Evolutionary conservation across 371 early-diverging fungal genomes (phyloP), one percentile per base, ranked within the genome.

Genomic region (Apophysomyces elegans): DNA sequence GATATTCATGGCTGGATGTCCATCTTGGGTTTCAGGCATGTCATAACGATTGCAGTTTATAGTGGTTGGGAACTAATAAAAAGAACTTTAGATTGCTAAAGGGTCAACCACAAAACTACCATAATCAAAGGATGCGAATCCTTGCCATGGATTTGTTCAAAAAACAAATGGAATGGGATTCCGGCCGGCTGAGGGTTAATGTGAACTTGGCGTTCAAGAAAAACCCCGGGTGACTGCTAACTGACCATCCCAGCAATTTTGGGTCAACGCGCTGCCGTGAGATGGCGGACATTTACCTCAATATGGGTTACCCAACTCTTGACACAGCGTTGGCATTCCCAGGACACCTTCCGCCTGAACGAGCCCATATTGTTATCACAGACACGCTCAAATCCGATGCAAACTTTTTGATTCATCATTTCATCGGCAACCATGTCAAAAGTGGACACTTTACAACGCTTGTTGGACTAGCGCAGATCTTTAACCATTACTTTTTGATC

Each of bases 361-460:
- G 81, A 41, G 63, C 76, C 39, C 81, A 82, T 21, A 75, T 90
- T 21, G 77, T 86, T 26, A 81, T 91, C 39, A 85, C 88, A 13
- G 92, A 91, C 65, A 85, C 85, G 8, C 70, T 89, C n/a, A 78
- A 79, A 12, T 80, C 90, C 21, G 86, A 86, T 57, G 92, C 83
- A 35, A 84, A 87, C 67, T 91, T 90, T 72, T 71, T 91, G 41
- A 57, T 91, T 36, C 89, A 91, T 59, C 90, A 90, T 68, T 90
- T 91, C 70, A 72, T 90, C 38, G 80, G 78, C 26, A 87, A 89
- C 67, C 88, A 88, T 26, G 62, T 91, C 11, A 86, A 88, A 64
- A 78, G 78, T 1, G 79, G 83, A 64, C 81, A 79, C 14, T 76
- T 71, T 47, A 89, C 89, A 12, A 76, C 90, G 14, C 70, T 91